Evolutionary conservation across 345 rosid species (phyloP), one percentile per base, ranked within the genome.

Genomic region (Hibiscus trionum): DNA sequence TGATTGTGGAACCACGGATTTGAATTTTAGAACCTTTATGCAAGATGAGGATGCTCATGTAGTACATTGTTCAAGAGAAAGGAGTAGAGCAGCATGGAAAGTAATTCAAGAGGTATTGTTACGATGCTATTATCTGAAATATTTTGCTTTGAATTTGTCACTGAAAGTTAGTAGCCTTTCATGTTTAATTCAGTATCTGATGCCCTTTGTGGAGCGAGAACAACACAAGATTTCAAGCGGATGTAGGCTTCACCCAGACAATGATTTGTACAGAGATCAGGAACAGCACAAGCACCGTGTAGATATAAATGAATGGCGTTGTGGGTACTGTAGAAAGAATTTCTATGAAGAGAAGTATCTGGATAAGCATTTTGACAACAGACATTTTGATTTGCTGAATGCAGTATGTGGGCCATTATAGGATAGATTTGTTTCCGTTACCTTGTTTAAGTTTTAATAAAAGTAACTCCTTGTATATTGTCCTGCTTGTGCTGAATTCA

Each of bases 241-340:
- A 21, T 95, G 98, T 72, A 89, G 91, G 79, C 97, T 95, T 80
- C 96, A 92, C 80, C 88, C 86, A 1, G 85, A 83, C 73, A 88
- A 89, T 80, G 96, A 95, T 77, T 74, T 95, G 75, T 92, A 84
- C 71, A 84, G 93, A 79, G 98, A 92, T 77, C 99, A 95, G 70
- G 99, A 92, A 83, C 79, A 84, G 71, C 93, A 95, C 77, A 95
- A 92, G 90, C 76, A 85, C 79, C 96, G 87, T 19, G 76, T 87
- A 29, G 97, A 87, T 77, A 46, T 89, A n/a, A 88, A 80, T 35
- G 97, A 95, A 73, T 95, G 99, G 98, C 83, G 70, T 47, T 95
- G 99, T 78, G 96, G 91, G 73, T 95, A 90, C 78, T 95, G 99
- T 84, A 89, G 82, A 80, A 95, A 95, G 83, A 89, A 85, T 72